Evolutionary conservation across 345 rosid species (phyloP), one percentile per base, ranked within the genome.

Genomic region (Populus nigra): DNA sequence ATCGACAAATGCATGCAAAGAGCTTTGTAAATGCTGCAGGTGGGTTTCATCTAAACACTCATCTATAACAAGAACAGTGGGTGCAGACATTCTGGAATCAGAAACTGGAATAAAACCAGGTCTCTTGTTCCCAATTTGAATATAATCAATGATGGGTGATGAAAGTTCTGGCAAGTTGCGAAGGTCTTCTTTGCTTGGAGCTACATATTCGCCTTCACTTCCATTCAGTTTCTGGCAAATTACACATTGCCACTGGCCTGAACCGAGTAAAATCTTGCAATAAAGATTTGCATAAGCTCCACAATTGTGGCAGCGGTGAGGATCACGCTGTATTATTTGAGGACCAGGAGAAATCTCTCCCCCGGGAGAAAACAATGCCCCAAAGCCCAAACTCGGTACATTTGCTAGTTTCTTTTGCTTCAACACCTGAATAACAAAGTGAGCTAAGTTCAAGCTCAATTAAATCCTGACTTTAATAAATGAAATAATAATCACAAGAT

Each of bases 161-260:
- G 95, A 88, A 47, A 96, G 87, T 84, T 96, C 98, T 0, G 92
- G 97, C 49, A 90, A 90, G 76, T 79, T 88, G 72, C 81, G 84
- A 68, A 94, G 90, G 70, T 94, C 97, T 76, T 92, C 90, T 82
- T 89, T 91, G 85, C 80, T 86, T 15, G 93, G 77, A 83, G 97
- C 93, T 69, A 89, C 81, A 69, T 96, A 96, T 84, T 93, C 99
- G 69, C 97, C 97, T 84, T 82, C 88, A 85, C 98, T 96, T 62
- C 88, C 94, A 85, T 92, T 91, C 85, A 96, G 76, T 66, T 72
- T 86, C 78, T 78, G 59, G 84, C 97, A 96, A 75, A 96, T 87
- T 59, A 94, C 87, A 68, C 99, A 96, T 77, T 96, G 97, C 99
- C 97, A 96, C 81, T 96, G 97, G 69, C 98, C 99, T 23, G 97